Base-by-base conservation (phyloP, 2,329 filamentous ascomycete genomes). In the Trichoderma atrobrunneum region DNA sequence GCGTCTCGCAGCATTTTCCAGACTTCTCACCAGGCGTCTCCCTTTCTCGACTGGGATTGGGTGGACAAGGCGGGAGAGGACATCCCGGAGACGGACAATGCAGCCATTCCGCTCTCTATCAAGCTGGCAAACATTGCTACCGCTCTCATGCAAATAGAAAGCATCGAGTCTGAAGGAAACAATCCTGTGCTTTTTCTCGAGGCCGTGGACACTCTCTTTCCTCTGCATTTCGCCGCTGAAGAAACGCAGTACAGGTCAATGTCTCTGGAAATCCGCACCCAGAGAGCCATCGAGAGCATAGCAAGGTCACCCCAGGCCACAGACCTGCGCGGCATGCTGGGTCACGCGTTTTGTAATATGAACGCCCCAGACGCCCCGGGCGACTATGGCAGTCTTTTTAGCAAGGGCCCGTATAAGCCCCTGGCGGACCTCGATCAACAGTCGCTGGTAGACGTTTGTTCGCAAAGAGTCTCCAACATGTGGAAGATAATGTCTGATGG, bases 241-340 rank as follows among this genome's bases (percentile, higher is more conserved):
- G 72, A 60, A 3, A 63, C 75, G 14, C 74, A 64, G 1, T 73
- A 59, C 24, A 16, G 74, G 16, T 54, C 78, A 4, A 72, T 81
- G 8, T 79, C 79, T 3, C 74, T 85, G 28, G 75, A 80, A 5
- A 79, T 85, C 30, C 82, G 83, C 57, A 83, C 81, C 0, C 78
- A 79, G 63, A 75, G 76, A 48, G 74, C 80, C 57, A 79, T 85
- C 24, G 77, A 79, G 56, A 60, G 43, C 2, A 72, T 82, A 2
- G 76, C 76, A 7, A 59, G 30, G 1, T 60, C 66, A 7, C 64
- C 60, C 0, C 34, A 36, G 3, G 71, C 77, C 5, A 71, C 36
- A 4, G 70, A 76, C 39, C 71, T 74, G 18, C 72, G 70, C 6
- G 69, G 74, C 2, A 66, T 76, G 12, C 76, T 82, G 30, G 78